These are phyloP conservation scores for Daldinia vernicosa DNA, from an alignment of 495 filamentous ascomycete genomes.

Conservation along the genomic window DNA sequence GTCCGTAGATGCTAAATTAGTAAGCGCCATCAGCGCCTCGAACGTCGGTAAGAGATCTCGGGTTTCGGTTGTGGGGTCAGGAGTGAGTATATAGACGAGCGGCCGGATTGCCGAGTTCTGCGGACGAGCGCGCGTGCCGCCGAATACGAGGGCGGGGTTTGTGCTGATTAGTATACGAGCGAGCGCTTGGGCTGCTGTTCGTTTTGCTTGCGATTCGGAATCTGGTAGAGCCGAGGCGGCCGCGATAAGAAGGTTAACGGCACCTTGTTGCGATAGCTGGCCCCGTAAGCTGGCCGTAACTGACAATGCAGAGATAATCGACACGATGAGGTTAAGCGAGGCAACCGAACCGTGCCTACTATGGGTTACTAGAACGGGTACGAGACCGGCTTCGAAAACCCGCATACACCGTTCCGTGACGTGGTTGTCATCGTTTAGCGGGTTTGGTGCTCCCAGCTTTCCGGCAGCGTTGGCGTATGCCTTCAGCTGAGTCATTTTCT, in stretches of 20 bases:
- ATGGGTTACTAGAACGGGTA: constrained; percentile 76
- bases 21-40: constrained; percentile 88
- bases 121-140: constrained; percentile 74
- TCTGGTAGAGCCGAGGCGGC: constrained; percentile 67
- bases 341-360: constrained; percentile 71
- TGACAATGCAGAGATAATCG: constrained; percentile 80
- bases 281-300: constrained; percentile 75
- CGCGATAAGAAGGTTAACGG: constrained; percentile 81
- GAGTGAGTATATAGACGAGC: constrained; percentile 72
- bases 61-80: constrained; percentile 66
- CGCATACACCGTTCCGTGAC: constrained; percentile 79
- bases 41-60: constrained; percentile 89
- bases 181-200: constrained; percentile 80
- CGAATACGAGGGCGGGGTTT: constrained; percentile 87
- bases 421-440: constrained; percentile 74
- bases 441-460: constrained; percentile 66
- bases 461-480: constrained; percentile 87
- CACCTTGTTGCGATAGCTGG: constrained; percentile 87
- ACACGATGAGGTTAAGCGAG: constrained; percentile 72
- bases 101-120: constrained; percentile 81
- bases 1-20: constrained; percentile 86
- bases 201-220: constrained; percentile 60
- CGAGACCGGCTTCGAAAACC: constrained; percentile 77
- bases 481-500: constrained; percentile 87
- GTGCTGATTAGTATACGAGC: constrained; percentile 92